A percentile compares a stretch with the other conserved stretches of the same genome.
Evolutionary conservation across 2,329 filamentous ascomycete species (phyloP).

Genomic region (Scleromitrula shiraiana): DNA sequence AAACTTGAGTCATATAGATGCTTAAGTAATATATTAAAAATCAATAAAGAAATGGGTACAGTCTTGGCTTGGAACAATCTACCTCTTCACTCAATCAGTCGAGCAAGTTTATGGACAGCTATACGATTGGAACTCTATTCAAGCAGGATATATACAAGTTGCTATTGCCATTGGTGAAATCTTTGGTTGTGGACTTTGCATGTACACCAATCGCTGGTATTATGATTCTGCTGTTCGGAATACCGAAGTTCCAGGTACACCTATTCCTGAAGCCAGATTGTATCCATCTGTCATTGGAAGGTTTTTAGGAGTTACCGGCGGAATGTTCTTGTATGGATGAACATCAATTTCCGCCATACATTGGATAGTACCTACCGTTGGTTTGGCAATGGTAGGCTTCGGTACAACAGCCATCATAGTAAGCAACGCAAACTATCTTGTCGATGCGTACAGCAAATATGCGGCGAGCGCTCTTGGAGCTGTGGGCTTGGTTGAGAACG

Average conservation of each 20-base stretch:
- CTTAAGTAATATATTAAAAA: too few relatives aligned
- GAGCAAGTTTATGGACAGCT: constrained; percentile 16
- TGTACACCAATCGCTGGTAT: constrained; percentile 30
- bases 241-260: constrained; percentile 29
- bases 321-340: constrained; percentile 32
- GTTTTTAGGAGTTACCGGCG: constrained; percentile 31
- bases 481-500: constrained; percentile 40
- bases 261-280: constrained; percentile 38
- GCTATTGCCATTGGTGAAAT: constrained; percentile 7
- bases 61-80: constrained; percentile 22
- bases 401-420: constrained; percentile 40
- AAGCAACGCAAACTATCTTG: constrained; percentile 40
- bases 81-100: constrained; percentile 24
- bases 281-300: constrained; percentile 36
- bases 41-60: too few relatives aligned
- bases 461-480: constrained; percentile 42
- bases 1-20: too few relatives aligned
- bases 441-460: constrained; percentile 42
- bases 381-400: constrained; percentile 49
- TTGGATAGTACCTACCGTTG: constrained; percentile 66
- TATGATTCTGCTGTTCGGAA: constrained; percentile 34
- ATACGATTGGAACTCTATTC: constrained; percentile 12
- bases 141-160: constrained; percentile 14
- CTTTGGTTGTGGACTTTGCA: constrained; percentile 13
- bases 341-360: constrained; percentile 65